Percentiles rank a stretch among this genome's conserved stretches.
These are phyloP conservation scores for Solanum chaucha DNA, from an alignment of 257 asterid species.

Conservation along the genomic window DNA sequence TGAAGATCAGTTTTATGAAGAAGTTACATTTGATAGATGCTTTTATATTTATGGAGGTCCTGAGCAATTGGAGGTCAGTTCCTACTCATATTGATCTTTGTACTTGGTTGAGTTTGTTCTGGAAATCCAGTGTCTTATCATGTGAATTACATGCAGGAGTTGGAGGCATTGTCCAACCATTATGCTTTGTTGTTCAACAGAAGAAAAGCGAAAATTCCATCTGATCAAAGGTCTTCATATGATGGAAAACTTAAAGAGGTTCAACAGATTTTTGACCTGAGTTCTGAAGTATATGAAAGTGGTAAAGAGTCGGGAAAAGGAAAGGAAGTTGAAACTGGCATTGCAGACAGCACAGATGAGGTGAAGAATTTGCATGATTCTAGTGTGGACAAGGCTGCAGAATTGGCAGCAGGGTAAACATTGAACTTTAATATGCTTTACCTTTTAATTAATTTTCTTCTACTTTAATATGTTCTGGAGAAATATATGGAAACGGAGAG, in stretches of 20 bases:
- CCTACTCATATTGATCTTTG: constrained; percentile 1
- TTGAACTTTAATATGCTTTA: neutral
- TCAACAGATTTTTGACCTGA: constrained; percentile 62
- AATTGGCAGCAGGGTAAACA: constrained; percentile 86
- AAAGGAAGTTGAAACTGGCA: constrained; percentile 64
- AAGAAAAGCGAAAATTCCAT: constrained; percentile 72
- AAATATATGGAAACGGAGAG: neutral
- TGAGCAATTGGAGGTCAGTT: constrained; percentile 84
- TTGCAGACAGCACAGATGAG: constrained; percentile 46
- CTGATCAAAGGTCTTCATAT: constrained; percentile 60
- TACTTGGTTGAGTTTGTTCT: neutral
- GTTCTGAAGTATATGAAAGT: constrained; percentile 54
- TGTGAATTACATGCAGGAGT: constrained; percentile 43
- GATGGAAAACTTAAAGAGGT: constrained; percentile 89
- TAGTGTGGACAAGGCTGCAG: constrained; percentile 93
- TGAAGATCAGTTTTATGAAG: constrained; percentile 76
- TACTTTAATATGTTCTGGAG: neutral
- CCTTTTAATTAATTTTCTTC: neutral
- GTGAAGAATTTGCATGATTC: constrained; percentile 66
- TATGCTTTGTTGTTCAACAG: constrained; percentile 72
- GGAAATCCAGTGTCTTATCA: neutral
- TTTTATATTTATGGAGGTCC: constrained; percentile 99
- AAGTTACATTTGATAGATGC: constrained; percentile 84
- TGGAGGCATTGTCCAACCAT: constrained; percentile 93
- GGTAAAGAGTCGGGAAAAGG: constrained; percentile 59